These are phyloP conservation scores for Didymella segeticola DNA, from an alignment of 2,329 filamentous ascomycete genomes.

Conservation along the genomic window DNA sequence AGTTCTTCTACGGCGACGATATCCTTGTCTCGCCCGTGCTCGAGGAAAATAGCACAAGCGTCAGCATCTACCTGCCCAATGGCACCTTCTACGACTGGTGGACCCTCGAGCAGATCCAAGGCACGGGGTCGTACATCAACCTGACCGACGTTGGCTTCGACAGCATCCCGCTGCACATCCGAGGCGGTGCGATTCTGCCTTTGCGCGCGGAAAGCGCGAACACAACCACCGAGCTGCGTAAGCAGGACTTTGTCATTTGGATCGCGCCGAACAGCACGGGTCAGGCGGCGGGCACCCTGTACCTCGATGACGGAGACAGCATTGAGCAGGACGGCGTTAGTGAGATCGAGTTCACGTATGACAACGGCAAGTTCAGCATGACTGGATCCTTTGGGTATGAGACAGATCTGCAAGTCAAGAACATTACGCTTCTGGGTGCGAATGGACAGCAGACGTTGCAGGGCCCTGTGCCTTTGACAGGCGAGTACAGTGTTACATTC, in stretches of 20 bases:
- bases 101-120: constrained; percentile 57
- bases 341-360: constrained; percentile 66
- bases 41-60: constrained; percentile 59
- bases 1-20: constrained; percentile 66
- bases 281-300: constrained; percentile 71
- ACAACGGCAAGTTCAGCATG: constrained; percentile 59
- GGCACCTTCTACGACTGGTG: constrained; percentile 68
- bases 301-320: constrained; percentile 78
- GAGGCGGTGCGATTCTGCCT: constrained; percentile 69
- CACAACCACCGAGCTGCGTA: constrained; percentile 69
- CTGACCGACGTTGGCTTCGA: constrained; percentile 58
- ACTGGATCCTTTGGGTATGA: constrained; percentile 63
- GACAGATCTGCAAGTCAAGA: constrained; percentile 32
- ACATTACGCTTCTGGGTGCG: constrained; percentile 36
- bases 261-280: constrained; percentile 69
- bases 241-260: constrained; percentile 73
- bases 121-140: constrained; percentile 54
- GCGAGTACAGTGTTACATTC: constrained; percentile 23
- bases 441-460: constrained; percentile 58
- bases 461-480: constrained; percentile 51
- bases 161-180: constrained; percentile 69
- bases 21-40: constrained; percentile 64
- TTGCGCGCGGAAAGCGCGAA: constrained; percentile 62
- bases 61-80: constrained; percentile 63
- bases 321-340: constrained; percentile 65